Evolutionary conservation across 208 protist genomes (phyloP).

Genomic region (Plasmodiophora brassicae): DNA sequence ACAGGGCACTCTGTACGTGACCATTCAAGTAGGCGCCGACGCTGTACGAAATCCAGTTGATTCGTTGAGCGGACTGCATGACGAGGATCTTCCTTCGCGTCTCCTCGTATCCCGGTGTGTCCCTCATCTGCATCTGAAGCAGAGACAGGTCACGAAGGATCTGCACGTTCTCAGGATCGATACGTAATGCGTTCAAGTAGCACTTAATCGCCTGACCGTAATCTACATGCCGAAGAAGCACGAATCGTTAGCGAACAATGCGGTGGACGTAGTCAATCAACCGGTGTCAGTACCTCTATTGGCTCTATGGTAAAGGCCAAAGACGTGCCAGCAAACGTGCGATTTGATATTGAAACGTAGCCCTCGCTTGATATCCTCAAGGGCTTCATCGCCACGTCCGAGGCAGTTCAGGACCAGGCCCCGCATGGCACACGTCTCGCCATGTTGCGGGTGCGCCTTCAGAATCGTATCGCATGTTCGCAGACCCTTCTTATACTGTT

Average conservation of each 20-base stretch:
- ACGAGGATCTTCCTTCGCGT: conserved; percentile 20
- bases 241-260: not conserved
- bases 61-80: conserved; percentile 15
- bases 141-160: conserved; percentile 32
- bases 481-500: conserved; percentile 39
- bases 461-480: conserved; percentile 26
- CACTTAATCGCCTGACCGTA: conserved; percentile 31
- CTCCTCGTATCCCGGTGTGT: conserved; percentile 10
- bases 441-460: conserved; percentile 31
- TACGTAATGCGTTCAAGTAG: conserved; percentile 7
- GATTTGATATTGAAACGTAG: conserved; percentile 20
- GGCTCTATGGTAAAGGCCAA: conserved; percentile 30
- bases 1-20: not conserved
- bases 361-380: not conserved
- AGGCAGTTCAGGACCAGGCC: conserved; percentile 34
- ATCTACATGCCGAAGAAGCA: not conserved
- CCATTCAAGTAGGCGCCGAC: not conserved
- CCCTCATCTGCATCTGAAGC: conserved; percentile 26
- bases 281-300: too few relatives aligned
- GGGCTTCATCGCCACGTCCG: not conserved
- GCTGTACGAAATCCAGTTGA: conserved; percentile 36
- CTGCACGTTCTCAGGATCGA: conserved; percentile 15
- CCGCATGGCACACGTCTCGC: conserved; percentile 29
- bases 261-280: too few relatives aligned
- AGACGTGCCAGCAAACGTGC: conserved; percentile 42